Evolutionary conservation across 225 moss, liverwort and hornwort genomes (phyloP), one percentile per base, ranked within the genome.

Genomic region (Pseudisothecium myosuroides): DNA sequence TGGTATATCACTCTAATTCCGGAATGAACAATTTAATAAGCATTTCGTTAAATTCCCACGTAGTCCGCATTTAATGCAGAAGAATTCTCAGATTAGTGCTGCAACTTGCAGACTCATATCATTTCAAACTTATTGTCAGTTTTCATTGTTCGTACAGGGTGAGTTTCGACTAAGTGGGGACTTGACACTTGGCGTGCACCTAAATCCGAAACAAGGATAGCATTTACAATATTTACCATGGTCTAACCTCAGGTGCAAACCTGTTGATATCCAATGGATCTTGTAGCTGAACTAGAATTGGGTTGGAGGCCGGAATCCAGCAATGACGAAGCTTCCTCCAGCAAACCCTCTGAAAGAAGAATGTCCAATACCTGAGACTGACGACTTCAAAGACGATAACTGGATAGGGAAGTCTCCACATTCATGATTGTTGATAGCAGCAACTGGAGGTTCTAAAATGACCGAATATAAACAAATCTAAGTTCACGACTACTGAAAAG

Each of bases 211-310:
- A 87, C 68, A 74, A 77, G 84, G 80, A 85, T 24, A 85, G 31
- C 58, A 34, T 83, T 56, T 62, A 71, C 80, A 81, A 76, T 31
- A 84, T 76, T 75, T 39, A 62, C 76, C 63, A 64, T 85, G 37
- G 59, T n/a, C 27, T 27, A 79, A 64, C 77, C 71, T 85, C 41
- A 36, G n/a, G 72, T 63, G 60, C 68, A 89, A 95, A 96, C 97
- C 90, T 95, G 95, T 63, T 97, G 95, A 90, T 97, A 98, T 62
- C 98, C 98, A 86, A 98, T 98, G 50, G 98, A 97, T 83, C 95
- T 96, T 87, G 98, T 95, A 76, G 98, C 92, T 63, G 98, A 94
- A 63, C 93, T 97, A 28, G 94, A 90, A 86, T 94, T 94, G 24
- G 98, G 95, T 45, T 89, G 89, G 69, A 98, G 88, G 84, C 96